A percentile compares a stretch with the other conserved stretches of the same genome.
These are phyloP conservation scores for Xylariaceae sp. DNA, from an alignment of 2,329 filamentous ascomycete genomes.

Conservation along the genomic window DNA sequence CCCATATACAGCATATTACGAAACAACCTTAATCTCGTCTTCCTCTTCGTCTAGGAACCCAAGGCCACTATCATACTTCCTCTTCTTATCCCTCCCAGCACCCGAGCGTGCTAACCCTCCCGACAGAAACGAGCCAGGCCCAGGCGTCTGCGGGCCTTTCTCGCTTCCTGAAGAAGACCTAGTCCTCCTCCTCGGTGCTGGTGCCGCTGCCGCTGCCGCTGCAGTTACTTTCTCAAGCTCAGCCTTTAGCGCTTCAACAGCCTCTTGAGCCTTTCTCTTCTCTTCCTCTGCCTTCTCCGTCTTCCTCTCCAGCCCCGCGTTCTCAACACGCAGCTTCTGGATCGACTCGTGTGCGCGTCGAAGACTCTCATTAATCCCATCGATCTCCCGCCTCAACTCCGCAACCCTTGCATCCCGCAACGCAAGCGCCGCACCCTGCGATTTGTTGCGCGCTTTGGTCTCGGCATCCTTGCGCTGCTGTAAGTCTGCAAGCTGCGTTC, in stretches of 20 bases:
- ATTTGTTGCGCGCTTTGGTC: slow-evolving; percentile 43
- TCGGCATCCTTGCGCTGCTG: slow-evolving; percentile 40
- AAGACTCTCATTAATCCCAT: slow-evolving; percentile 48
- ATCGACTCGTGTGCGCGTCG: slow-evolving; percentile 55
- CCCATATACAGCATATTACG: slow-evolving; percentile 4
- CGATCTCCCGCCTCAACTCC: slow-evolving; percentile 57
- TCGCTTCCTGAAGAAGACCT: not conserved
- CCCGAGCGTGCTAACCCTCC: slow-evolving; percentile 17
- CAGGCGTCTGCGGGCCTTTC: slow-evolving; percentile 11
- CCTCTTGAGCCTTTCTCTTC: slow-evolving; percentile 47
- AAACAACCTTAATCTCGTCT: slow-evolving; percentile 30
- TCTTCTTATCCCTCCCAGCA: slow-evolving; percentile 46
- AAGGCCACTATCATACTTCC: slow-evolving; percentile 60
- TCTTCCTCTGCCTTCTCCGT: slow-evolving; percentile 48
- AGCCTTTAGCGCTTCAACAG: slow-evolving; percentile 56
- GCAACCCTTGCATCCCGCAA: slow-evolving; percentile 56
- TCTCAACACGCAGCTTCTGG: slow-evolving; percentile 53
- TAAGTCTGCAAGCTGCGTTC: slow-evolving; percentile 45
- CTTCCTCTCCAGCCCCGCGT: slow-evolving; percentile 45
- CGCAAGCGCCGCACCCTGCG: slow-evolving; percentile 55
- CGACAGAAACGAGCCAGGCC: slow-evolving; percentile 15
- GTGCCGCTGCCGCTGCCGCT: slow-evolving; percentile 31
- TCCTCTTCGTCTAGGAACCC: slow-evolving; percentile 62
- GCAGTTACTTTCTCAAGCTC: slow-evolving; percentile 50
- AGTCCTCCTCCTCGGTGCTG: not conserved